These are phyloP conservation scores for Penicillium lividum DNA, from an alignment of 495 filamentous ascomycete genomes.

Conservation along the genomic window DNA sequence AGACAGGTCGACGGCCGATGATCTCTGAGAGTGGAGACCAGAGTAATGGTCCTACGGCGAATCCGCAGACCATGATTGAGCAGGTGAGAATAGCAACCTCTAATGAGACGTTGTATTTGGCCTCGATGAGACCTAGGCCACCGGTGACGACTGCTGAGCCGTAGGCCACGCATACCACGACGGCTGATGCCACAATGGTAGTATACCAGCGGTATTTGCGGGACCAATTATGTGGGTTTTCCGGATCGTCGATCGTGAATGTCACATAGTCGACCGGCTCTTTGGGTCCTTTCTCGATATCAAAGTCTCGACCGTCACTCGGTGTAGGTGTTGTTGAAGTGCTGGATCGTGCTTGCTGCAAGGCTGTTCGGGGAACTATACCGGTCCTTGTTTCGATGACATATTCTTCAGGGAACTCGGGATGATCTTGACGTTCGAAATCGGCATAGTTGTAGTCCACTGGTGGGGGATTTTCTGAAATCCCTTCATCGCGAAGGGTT, in stretches of 20 bases:
- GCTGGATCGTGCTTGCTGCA: constrained; percentile 27
- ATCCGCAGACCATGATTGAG: constrained; percentile 43
- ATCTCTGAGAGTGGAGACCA: constrained; percentile 75
- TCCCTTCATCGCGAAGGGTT: constrained; percentile 20
- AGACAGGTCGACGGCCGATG: constrained; percentile 62
- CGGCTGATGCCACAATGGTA: constrained; percentile 51
- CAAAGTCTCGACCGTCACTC: constrained; percentile 3
- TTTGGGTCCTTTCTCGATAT: constrained; percentile 27
- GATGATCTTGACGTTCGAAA: constrained; percentile 21
- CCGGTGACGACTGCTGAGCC: constrained; percentile 61
- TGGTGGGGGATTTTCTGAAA: constrained; percentile 23
- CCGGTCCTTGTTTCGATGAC: constrained; percentile 33
- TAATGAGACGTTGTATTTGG: constrained; percentile 61
- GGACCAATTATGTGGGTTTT: constrained; percentile 57
- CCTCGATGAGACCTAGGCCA: constrained; percentile 57
- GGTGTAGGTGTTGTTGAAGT: constrained; percentile 12
- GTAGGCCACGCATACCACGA: constrained; percentile 59
- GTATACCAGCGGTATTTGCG: constrained; percentile 58
- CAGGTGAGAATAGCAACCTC: constrained; percentile 63
- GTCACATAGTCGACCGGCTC: constrained; percentile 30
- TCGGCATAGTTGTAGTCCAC: constrained; percentile 33
- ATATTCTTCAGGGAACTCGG: constrained; percentile 38
- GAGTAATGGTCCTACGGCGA: constrained; percentile 52
- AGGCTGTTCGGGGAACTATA: constrained; percentile 29
- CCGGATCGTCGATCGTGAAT: constrained; percentile 44